Base-by-base conservation (phyloP, 2,329 filamentous ascomycete species). In the Pezizomycotina sp. region DNA sequence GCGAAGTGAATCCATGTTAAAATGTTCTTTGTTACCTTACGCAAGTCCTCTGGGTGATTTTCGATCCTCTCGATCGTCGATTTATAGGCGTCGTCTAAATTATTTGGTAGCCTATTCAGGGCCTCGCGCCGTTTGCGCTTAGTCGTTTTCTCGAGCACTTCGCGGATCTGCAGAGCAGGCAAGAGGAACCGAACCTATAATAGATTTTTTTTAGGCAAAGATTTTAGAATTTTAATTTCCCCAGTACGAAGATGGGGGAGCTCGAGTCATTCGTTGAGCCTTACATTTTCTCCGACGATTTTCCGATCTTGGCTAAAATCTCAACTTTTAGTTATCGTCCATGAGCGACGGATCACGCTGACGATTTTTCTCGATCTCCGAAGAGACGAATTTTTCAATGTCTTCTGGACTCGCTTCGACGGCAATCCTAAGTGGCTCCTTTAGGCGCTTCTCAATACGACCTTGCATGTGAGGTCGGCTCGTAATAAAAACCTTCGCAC, bases 271-370 rank as follows among this genome's bases (percentile, higher is more conserved):
- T n/a, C n/a, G n/a, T n/a, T n/a, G n/a, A n/a, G n/a, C n/a, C n/a
- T n/a, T n/a, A n/a, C n/a, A n/a, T n/a, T 36, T 31, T 31, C 26
- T 36, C 19, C 24, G 34, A 30, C 12, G 6, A 13, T 16, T 13
- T 24, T 19, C 14, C 21, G 27, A 37, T 21, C 6, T 26, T 37
- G 22, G 6, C 10, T 8, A 37, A 18, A 21, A 37, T 20, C 2
- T 37, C 27, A 22, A 26, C n/a, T 32, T 31, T 32, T 31, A 37
- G 23, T 31, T 31, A 27, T 37, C 35, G n/a, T 37, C 35, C 35
- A 37, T 37, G 22, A 31, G 27, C 22, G 31, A 25, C 16, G 26
- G 26, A 20, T 37, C 35, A 27, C 27, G 27, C n/a, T 14, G 16
- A 21, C 28, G 27, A 8, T 30, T 23, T 19, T 31, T 29, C 27